Base-by-base conservation (phyloP, 2,329 filamentous ascomycete genomes). In the Penicillium frequentans region DNA sequence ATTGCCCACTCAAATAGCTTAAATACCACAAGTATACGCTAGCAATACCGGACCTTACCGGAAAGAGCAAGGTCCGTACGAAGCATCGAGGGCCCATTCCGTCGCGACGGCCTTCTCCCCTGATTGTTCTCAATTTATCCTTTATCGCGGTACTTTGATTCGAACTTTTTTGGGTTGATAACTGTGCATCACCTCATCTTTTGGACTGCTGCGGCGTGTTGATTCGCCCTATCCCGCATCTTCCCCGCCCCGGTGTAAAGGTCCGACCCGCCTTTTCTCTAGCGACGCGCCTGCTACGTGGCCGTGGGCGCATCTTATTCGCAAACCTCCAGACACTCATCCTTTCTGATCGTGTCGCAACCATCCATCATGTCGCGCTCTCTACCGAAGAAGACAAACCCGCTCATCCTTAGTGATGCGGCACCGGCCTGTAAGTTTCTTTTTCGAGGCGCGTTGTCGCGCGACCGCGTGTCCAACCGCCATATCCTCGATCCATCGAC, bases 351-450 rank as follows among this genome's bases (percentile, higher is more conserved):
- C 39, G 51, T 57, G 47, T 53, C 50, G 50, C 58, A 56, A 50
- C 54, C 51, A 56, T 64, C 56, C 64, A 68, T 50, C 66, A 77
- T 71, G 68, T 73, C 72, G 74, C 77, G 79, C 67, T 66, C 73
- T 55, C 70, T 82, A 49, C 79, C 79, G 5, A 74, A 75, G 59
- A 76, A 70, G 61, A 70, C 71, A 52, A 82, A 82, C 66, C 79
- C 79, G 52, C 73, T 78, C 43, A 72, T 82, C 63, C 68, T 73
- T 42, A 65, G 73, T 16, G 75, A 79, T 51, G 66, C 65, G 46
- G 73, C 78, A 56, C 79, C 79, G 58, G 57, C 71, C 43, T 77
- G 79, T 81, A 76, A 74, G 79, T 74, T 54, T 51, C 24, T 37
- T 35, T 52, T 46, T 55, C 37, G 26, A 55, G 49, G 48, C 57